Evolutionary conservation across 2,329 filamentous ascomycete species (phyloP), one percentile per base, ranked within the genome.

Genomic region (Aspergillus candidus): DNA sequence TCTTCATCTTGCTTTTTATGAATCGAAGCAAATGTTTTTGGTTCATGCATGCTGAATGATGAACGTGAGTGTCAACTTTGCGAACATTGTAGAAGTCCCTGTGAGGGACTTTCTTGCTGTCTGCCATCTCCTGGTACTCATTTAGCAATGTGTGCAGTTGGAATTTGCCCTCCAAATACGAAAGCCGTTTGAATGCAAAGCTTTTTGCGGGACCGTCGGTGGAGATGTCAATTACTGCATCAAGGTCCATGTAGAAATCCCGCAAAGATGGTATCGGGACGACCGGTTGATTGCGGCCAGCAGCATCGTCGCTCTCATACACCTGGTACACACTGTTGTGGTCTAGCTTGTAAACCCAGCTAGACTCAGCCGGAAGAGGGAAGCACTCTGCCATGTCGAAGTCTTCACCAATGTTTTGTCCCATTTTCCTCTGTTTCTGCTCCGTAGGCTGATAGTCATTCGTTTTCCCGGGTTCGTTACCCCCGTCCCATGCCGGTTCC

Each of bases 1-100:
- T 98, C 78, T 96, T 97, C 88, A 98, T 96, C 72, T 98, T 98
- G 70, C 89, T 95, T 71, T 98, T 98, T 74, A 98, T 98, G 69
- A 98, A 98, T 43, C 93, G 88, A 48, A 98, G 74, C 45, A 98
- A 72, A 76, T 98, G 93, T 70, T 98, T 98, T 68, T 98, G 93
- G 63, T 98, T 98, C 93, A 98, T 98, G 66, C 93, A 98, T 17
- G 93, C 93, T 12, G 93, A 98, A 67, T 98, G 93, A 64, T 98
- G 93, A 56, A 98, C 93, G 76, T 98, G 93, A 7, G 93, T 98
- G 63, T 98, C 93, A 40, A 98, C 93, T 67, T 98, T 98, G 62
- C 93, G 80, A 38, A 98, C 93, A 62, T 98, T 98, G 74, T 98
- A 98, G 63, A 98, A 98, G 68, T 98, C 93, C 72, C 93, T 83